Conservation (phyloP, 805 yeast species). For the Wickerhamomyces chambardii region DNA sequence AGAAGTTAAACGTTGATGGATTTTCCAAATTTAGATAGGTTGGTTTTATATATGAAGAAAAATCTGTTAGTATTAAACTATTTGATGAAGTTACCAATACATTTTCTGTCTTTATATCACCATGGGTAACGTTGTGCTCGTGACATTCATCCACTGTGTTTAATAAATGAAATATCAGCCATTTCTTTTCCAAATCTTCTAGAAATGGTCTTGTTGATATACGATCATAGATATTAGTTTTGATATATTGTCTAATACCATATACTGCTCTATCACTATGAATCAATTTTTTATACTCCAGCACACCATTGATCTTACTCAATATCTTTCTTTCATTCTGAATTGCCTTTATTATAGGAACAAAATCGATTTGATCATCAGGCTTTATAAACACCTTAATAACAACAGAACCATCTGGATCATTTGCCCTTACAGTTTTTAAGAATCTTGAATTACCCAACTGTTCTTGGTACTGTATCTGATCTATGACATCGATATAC, state of each 20-base stretch:
- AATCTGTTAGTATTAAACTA: conserved; percentile 78
- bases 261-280: conserved; percentile 93
- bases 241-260: conserved; percentile 71
- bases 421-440: conserved; percentile 77
- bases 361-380: conserved; percentile 19
- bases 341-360: conserved; percentile 10
- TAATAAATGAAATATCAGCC: conserved; percentile 77
- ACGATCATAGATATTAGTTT: conserved; percentile 80
- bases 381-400: conserved; percentile 84
- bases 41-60: conserved; percentile 82
- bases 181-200: conserved; percentile 69
- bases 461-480: conserved; percentile 66
- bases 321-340: conserved; percentile 30
- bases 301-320: conserved; percentile 45
- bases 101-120: too few species aligned
- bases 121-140: too few species aligned
- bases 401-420: conserved; percentile 61
- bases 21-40: conserved; percentile 82
- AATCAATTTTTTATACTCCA: conserved; percentile 65
- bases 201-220: conserved; percentile 82
- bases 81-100: too few species aligned
- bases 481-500: conserved; percentile 71
- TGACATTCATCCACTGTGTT: conserved; percentile 49
- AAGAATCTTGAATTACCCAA: conserved; percentile 77
- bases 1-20: conserved; percentile 86